Evolutionary conservation across 371 early-diverging fungal species (phyloP).

Genomic region (Phascolomyces articulosus): DNA sequence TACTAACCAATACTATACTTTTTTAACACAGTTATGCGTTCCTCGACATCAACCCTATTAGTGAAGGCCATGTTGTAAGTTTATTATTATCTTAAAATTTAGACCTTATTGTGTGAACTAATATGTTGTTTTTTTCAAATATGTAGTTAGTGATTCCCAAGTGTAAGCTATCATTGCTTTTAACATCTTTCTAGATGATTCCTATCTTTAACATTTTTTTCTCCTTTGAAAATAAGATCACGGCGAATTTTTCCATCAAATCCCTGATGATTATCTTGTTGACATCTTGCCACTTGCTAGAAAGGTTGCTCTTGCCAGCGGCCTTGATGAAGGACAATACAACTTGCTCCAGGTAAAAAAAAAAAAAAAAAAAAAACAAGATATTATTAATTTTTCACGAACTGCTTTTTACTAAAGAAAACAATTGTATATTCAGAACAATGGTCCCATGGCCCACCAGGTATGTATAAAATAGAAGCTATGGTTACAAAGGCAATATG

Average conservation of each 20-base stretch:
- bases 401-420: too few species aligned
- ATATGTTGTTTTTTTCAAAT: too few species aligned
- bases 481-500: neutral
- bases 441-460: slow-evolving; percentile 63
- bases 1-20: neutral
- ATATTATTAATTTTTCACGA: too few species aligned
- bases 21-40: slow-evolving; percentile 59
- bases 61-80: slow-evolving; percentile 80
- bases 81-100: neutral
- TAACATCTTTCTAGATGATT: neutral
- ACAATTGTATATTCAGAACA: slow-evolving; percentile 57
- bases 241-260: slow-evolving; percentile 85
- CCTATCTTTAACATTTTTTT: neutral
- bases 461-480: slow-evolving; percentile 17
- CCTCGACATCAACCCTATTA: slow-evolving; percentile 80
- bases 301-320: slow-evolving; percentile 78
- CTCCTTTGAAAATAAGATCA: slow-evolving; percentile 64
- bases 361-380: too few species aligned
- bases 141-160: slow-evolving; percentile 83
- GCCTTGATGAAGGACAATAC: slow-evolving; percentile 66
- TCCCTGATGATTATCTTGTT: slow-evolving; percentile 84
- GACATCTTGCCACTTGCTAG: slow-evolving; percentile 91
- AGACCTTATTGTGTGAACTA: too few species aligned
- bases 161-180: slow-evolving; percentile 45
- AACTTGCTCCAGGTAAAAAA: slow-evolving; percentile 84